A percentile compares a stretch with the other conserved stretches of the same genome.
Conservation (phyloP, 768 basidiomycete species). For the Hygrophorus pudorinus region DNA sequence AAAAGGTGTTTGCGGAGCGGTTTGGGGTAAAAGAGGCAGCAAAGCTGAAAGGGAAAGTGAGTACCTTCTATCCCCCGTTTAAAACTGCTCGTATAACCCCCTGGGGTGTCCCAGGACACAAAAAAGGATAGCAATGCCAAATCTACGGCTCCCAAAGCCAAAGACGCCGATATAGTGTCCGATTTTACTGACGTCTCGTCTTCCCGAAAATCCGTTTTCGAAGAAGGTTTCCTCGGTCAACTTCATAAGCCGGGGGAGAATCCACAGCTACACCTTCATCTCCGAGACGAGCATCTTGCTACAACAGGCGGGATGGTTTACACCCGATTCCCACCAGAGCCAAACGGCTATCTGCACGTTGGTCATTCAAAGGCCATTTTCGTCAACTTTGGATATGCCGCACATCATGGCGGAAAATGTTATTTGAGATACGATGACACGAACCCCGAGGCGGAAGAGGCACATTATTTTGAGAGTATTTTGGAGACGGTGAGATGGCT, state of each 20-base stretch:
- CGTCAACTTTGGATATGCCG: slow-evolving; percentile 97
- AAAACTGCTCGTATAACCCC: neutral
- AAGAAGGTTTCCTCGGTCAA: slow-evolving; percentile 87
- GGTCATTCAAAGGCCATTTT: slow-evolving; percentile 99
- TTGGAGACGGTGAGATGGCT: slow-evolving; percentile 94
- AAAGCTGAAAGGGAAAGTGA: slow-evolving; percentile 60
- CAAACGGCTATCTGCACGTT: slow-evolving; percentile 92
- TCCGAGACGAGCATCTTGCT: slow-evolving; percentile 74
- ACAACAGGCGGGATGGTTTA: slow-evolving; percentile 76
- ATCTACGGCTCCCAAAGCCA: slow-evolving; percentile 20
- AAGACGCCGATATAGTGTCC: slow-evolving; percentile 18
- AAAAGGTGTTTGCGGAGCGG: slow-evolving; percentile 50
- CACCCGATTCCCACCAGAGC: slow-evolving; percentile 98
- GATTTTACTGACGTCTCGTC: slow-evolving; percentile 27
- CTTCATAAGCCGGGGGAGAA: slow-evolving; percentile 94
- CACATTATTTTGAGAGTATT: slow-evolving; percentile 91
- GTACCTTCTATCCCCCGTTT: neutral
- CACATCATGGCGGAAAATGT: slow-evolving; percentile 83
- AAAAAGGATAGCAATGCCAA: slow-evolving; percentile 41
- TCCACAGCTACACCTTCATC: slow-evolving; percentile 68
- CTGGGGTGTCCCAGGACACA: slow-evolving; percentile 27
- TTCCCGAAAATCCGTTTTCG: slow-evolving; percentile 63
- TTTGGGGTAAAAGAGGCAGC: slow-evolving; percentile 67
- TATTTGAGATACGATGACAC: slow-evolving; percentile 98
- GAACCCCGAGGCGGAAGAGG: slow-evolving; percentile 97